Base-by-base conservation (phyloP, 225 moss, liverwort and hornwort species). In the Pleurozium schreberi region DNA sequence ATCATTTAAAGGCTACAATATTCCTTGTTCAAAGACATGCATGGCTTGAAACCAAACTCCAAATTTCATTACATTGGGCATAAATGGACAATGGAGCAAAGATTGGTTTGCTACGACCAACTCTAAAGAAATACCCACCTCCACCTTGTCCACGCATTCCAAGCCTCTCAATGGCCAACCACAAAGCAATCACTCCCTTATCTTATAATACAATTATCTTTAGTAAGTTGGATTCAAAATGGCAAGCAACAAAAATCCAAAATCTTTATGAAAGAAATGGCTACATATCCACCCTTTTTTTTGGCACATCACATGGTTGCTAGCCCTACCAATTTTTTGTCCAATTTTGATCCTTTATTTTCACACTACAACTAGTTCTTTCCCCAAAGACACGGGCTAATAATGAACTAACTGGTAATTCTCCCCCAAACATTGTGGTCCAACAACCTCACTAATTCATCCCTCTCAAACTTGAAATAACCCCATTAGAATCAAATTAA, bases 1-100 rank as follows among this genome's bases (percentile, higher is more conserved):
- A n/a, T n/a, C n/a, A n/a, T n/a, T n/a, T n/a, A 10, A 71, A 43
- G 10, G 1, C 17, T 43, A 71, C 3, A 43, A 28, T 27, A 16
- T 1, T 43, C 43, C 8, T 43, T 2, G 0, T 73, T 73, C 16
- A 73, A 73, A 6, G 10, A 47, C 4, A 11, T 31, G 3, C 1
- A 0, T 1, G 1, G 3, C 10, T 47, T 28, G 30, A 74, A 73
- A 47, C 0, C 11, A 19, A 74, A 31, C 6, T 30, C 6, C 4
- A 4, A 50, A 34, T 34, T 50, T 8, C 5, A 75, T 75, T 12
- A 21, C 2, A 33, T 33, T 0, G 0, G 0, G 0, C 13, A 50
- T 4, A 8, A 0, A 49, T 2, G 1, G 1, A 49, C 0, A 1
- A 75, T 0, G 1, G 5, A 74, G 7, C 0, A 31, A 0, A 11